Evolutionary conservation across 129 eudicot genomes (phyloP), one percentile per base, ranked within the genome.

Genomic region (Lactuca saligna): DNA sequence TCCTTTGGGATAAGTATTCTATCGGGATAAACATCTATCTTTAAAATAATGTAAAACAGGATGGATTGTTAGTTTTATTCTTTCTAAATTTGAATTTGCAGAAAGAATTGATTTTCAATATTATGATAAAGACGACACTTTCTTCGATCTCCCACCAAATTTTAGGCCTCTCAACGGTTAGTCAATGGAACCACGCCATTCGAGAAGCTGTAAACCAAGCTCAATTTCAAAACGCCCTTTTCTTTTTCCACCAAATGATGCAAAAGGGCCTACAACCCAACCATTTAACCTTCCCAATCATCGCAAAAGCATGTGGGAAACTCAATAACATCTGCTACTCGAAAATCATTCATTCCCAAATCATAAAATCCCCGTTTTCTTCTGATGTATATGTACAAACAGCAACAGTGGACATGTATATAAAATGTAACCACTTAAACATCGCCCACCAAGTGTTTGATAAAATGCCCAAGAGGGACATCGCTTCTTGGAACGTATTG

Each of bases 221-320:
- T 44, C 74, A 83, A 15, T 34, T 65, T 63, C 79, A 80, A 10
- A 79, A 79, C 66, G 78, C 92, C 63, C 86, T 91, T 53, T 32
- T 79, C 44, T 75, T 85, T 34, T 87, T 84, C 61, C 64, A 58
- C 50, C 85, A 83, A 67, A 76, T 91, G 97, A 81, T 81, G 66
- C 83, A 77, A 73, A 78, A 50, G 10, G 49, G 78, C 35, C 6
- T 66, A 38, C 54, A 69, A 41, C 95, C 97, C 64, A 73, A 91
- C 81, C 78, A 78, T 51, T 58, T 85, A 35, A 91, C 97, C 60
- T 84, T 86, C 13, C 94, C 89, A 20, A 69, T 86, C 44, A 31
- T 86, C 3, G 91, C 96, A 49, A 91, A 91, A 82, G 89, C 95
- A 3, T 84, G 87, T 25, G 96, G 87, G 17, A 84, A 84, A 76